Percentiles rank a stretch among this genome's conserved stretches.
phyloP scores from a whole-genome alignment of 2,329 filamentous ascomycete genomes.

The Pestalotiopsis sp. region DNA sequence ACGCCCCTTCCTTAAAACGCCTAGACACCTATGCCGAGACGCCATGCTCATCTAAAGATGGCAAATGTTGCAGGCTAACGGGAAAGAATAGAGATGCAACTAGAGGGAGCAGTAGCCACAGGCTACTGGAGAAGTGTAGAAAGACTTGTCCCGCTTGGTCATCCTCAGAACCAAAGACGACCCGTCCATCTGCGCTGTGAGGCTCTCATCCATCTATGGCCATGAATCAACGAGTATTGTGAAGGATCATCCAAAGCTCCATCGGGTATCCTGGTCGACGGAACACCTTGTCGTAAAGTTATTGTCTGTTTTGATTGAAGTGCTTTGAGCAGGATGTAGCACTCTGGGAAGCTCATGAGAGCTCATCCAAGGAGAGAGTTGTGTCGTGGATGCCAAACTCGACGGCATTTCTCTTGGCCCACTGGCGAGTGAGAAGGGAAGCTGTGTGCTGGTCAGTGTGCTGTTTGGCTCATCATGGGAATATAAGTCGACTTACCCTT shows the following conservation, averaged over 20 bases:
- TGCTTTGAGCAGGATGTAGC: constrained; percentile 12
- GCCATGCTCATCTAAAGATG: constrained; percentile 18
- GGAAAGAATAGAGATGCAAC: constrained; percentile 22
- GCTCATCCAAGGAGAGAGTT: constrained; percentile 52
- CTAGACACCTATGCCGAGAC: constrained; percentile 17
- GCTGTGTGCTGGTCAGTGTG: constrained; percentile 53
- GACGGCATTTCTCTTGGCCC: constrained; percentile 81
- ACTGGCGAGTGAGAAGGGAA: constrained; percentile 87
- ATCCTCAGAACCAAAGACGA: constrained; percentile 15
- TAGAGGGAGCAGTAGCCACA: constrained; percentile 19
- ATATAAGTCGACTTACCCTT: constrained; percentile 69
- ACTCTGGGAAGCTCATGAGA: constrained; percentile 24
- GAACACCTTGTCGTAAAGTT: constrained; percentile 23
- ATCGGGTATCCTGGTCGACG: constrained; percentile 29
- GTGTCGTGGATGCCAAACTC: constrained; percentile 57
- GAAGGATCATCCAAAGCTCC: constrained; percentile 29
- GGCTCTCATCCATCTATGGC: constrained; percentile 17
- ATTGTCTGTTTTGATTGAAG: constrained; percentile 13
- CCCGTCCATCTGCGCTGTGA: constrained; percentile 7
- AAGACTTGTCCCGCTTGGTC: constrained; percentile 3
- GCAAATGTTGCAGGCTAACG: constrained; percentile 15
- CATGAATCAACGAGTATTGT: constrained; percentile 26
- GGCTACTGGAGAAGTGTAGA: constrained; percentile 17
- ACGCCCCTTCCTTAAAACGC: constrained; percentile 21
- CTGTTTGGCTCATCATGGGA: not conserved